Percentiles rank a stretch among this genome's conserved stretches.
phyloP scores from a whole-genome alignment of 306 rosid species.

The Rubus parviflorus region DNA sequence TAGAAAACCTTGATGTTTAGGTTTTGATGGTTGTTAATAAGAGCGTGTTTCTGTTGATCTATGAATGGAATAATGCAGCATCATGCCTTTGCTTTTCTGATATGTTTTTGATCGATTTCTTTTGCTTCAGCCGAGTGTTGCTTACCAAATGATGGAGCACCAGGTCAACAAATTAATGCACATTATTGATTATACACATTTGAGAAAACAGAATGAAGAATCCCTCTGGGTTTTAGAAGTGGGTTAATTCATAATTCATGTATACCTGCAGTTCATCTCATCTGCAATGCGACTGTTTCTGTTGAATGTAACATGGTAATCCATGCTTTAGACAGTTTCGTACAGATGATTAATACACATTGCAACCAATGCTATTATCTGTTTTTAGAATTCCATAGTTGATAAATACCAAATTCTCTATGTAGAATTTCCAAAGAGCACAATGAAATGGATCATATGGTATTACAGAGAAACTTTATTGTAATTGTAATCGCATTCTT shows the following conservation, averaged over 20 bases:
- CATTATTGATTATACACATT: background rate
- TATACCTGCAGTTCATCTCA: background rate
- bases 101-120: conserved; percentile 13
- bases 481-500: background rate
- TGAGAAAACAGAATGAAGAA: background rate
- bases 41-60: conserved; percentile 34
- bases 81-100: background rate
- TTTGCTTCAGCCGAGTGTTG: conserved; percentile 9
- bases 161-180: background rate
- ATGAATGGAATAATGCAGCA: conserved; percentile 26
- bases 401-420: background rate
- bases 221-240: background rate
- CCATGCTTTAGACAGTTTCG: background rate
- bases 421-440: background rate
- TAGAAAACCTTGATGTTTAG: conserved; percentile 25
- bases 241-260: background rate
- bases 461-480: background rate
- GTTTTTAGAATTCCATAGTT: background rate
- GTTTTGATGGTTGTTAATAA: conserved; percentile 54
- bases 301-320: background rate
- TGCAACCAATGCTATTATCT: background rate
- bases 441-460: background rate
- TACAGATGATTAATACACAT: background rate
- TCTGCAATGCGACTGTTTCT: background rate
- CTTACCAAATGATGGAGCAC: conserved; percentile 5